Evolutionary conservation across 805 yeast genomes (phyloP).

Genomic region (Metschnikowia proteae): DNA sequence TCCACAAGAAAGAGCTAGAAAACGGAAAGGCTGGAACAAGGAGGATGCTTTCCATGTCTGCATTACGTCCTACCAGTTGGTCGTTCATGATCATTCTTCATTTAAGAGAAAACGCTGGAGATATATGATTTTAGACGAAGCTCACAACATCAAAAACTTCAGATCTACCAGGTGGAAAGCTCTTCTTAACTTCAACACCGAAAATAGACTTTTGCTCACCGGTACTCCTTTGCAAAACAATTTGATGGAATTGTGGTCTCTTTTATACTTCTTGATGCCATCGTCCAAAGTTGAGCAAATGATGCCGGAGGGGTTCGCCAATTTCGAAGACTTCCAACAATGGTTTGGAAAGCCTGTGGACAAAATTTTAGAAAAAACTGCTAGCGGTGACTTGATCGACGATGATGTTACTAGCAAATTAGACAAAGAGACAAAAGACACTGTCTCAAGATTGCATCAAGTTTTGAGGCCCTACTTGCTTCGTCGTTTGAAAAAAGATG

Average conservation of each 20-base stretch:
- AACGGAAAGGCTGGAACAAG: constrained; percentile 96
- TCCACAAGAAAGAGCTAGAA: constrained; percentile 93
- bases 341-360: constrained; percentile 99
- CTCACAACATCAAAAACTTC: constrained; percentile 95
- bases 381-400: constrained; percentile 47
- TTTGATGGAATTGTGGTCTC: constrained; percentile 92
- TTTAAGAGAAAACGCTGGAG: constrained; percentile 92
- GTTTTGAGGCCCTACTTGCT: constrained; percentile 88
- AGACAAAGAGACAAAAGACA: constrained; percentile 74
- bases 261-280: constrained; percentile 94
- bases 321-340: constrained; percentile 90
- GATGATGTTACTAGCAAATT: constrained; percentile 41
- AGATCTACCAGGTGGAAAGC: constrained; percentile 98
- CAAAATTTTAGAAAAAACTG: constrained; percentile 69
- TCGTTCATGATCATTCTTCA: constrained; percentile 94
- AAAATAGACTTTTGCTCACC: constrained; percentile 78
- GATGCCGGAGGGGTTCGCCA: constrained; percentile 95
- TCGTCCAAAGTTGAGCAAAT: constrained; percentile 65
- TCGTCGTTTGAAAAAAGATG: constrained; percentile 91
- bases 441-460: constrained; percentile 86
- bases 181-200: constrained; percentile 86
- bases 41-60: constrained; percentile 95
- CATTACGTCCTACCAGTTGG: constrained; percentile 93
- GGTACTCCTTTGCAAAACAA: constrained; percentile 98
- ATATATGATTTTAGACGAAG: constrained; percentile 96